Evolutionary conservation across 2,329 filamentous ascomycete species (phyloP).

Genomic region (Aspergillus sp.): DNA sequence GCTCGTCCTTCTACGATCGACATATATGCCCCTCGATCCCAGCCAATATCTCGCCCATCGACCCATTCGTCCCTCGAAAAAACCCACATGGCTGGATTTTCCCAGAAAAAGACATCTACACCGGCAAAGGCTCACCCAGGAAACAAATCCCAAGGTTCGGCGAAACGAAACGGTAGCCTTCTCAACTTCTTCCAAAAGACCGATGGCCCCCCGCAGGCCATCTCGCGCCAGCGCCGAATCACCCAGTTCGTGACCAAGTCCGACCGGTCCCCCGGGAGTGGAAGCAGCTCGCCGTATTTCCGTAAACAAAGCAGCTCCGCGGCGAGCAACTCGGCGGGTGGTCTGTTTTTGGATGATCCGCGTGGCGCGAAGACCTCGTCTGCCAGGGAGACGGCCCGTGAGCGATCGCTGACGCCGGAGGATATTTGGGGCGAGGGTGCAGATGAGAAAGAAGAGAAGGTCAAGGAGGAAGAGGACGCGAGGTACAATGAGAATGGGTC

Average conservation of each 20-base stretch:
- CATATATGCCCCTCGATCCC: too few species aligned
- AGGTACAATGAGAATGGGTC: slow-evolving; percentile 32
- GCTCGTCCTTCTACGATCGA: too few species aligned
- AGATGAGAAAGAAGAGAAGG: slow-evolving; percentile 3
- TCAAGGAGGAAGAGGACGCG: slow-evolving; percentile 11
- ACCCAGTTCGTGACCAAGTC: slow-evolving; percentile 36
- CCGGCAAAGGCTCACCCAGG: slow-evolving; percentile 17
- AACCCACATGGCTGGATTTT: slow-evolving; percentile 23
- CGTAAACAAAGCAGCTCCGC: slow-evolving; percentile 10
- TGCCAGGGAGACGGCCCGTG: neutral
- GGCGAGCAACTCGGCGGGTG: slow-evolving; percentile 15
- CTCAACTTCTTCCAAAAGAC: slow-evolving; percentile 73
- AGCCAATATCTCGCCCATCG: neutral
- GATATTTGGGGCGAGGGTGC: slow-evolving; percentile 33
- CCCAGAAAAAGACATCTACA: slow-evolving; percentile 22
- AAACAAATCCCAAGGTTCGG: slow-evolving; percentile 16
- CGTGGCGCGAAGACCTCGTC: slow-evolving; percentile 15
- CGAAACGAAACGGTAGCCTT: slow-evolving; percentile 60
- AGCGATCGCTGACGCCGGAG: slow-evolving; percentile 30
- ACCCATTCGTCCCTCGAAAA: neutral
- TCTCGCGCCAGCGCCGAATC: slow-evolving; percentile 53
- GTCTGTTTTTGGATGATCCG: slow-evolving; percentile 37
- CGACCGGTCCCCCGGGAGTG: slow-evolving; percentile 26
- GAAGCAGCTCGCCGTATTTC: slow-evolving; percentile 11
- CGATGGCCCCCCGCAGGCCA: slow-evolving; percentile 52